Evolutionary conservation across 2,329 filamentous ascomycete species (phyloP).

Genomic region (Fusarium setosum): DNA sequence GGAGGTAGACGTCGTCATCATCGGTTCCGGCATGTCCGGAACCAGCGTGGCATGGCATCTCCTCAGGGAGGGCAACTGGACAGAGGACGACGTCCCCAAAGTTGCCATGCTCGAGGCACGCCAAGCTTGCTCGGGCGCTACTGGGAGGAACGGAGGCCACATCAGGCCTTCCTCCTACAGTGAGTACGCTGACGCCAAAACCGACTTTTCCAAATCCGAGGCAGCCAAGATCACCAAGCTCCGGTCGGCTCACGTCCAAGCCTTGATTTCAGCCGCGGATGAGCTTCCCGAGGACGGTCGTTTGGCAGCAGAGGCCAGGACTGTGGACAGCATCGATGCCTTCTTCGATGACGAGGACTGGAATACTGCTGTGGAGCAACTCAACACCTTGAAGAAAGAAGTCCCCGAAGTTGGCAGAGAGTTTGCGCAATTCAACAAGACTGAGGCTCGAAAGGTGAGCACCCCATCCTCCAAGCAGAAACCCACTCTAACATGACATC

Average conservation of each 20-base stretch:
- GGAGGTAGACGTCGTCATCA: conserved; percentile 1
- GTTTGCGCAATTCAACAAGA: neutral
- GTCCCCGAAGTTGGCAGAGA: neutral
- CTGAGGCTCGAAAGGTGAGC: conserved; percentile 3
- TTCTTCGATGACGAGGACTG: neutral
- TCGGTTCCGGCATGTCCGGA: conserved; percentile 9
- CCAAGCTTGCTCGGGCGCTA: conserved; percentile 1
- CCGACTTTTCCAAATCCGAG: neutral
- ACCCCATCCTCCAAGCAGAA: too few species aligned
- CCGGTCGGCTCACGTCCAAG: conserved; percentile 1
- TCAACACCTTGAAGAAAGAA: neutral
- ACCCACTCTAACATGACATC: too few species aligned
- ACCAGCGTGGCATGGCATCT: conserved; percentile 7
- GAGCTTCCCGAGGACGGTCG: neutral
- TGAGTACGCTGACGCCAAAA: neutral
- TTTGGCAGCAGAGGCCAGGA: neutral
- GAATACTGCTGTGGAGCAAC: neutral
- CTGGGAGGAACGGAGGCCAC: conserved; percentile 6
- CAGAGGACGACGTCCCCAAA: neutral
- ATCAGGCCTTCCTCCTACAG: conserved; percentile 6
- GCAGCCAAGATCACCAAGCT: conserved; percentile 5
- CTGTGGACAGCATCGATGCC: conserved; percentile 8
- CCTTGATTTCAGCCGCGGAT: neutral
- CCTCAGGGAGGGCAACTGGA: neutral
- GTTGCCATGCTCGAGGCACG: conserved; percentile 7